Conservation (phyloP, 257 asterid genomes). For the Przewalskia tangutica region DNA sequence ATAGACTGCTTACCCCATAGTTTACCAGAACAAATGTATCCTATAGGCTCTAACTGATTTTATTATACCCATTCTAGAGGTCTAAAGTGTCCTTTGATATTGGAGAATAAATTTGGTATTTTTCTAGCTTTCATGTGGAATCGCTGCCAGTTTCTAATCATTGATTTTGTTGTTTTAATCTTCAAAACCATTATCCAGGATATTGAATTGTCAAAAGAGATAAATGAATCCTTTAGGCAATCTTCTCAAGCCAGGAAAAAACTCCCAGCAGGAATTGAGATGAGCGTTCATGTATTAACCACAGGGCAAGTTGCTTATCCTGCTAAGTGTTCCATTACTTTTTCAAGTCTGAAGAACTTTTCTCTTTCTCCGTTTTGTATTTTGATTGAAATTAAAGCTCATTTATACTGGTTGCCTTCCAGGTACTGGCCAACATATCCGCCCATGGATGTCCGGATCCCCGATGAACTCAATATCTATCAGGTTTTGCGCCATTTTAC, state of each 20-base stretch:
- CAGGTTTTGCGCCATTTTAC: slow-evolving; percentile 47
- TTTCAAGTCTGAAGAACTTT: not conserved
- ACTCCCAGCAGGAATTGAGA: slow-evolving; percentile 96
- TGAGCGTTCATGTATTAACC: slow-evolving; percentile 98
- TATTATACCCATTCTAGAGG: not conserved
- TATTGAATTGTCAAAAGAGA: slow-evolving; percentile 88
- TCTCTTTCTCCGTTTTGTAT: not conserved
- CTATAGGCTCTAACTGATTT: not conserved
- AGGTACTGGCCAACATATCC: slow-evolving; percentile 99
- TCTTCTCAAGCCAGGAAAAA: slow-evolving; percentile 98
- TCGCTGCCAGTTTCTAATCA: not conserved
- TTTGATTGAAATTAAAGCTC: not conserved
- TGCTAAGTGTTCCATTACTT: not conserved
- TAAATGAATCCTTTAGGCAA: slow-evolving; percentile 95
- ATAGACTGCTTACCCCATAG: not conserved
- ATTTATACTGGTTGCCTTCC: slow-evolving; percentile 15
- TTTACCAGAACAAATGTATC: not conserved
- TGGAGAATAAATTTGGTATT: not conserved
- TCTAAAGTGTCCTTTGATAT: not conserved
- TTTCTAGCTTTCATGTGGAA: not conserved
- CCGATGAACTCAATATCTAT: slow-evolving; percentile 88
- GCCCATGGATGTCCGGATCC: slow-evolving; percentile 95
- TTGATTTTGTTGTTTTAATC: not conserved
- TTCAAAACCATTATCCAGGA: slow-evolving; percentile 41
- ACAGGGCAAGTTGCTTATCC: slow-evolving; percentile 51